Percentiles rank a stretch among this genome's conserved stretches.
Evolutionary conservation across 768 basidiomycete genomes (phyloP).

Genomic region (Hortiboletus campestris): DNA sequence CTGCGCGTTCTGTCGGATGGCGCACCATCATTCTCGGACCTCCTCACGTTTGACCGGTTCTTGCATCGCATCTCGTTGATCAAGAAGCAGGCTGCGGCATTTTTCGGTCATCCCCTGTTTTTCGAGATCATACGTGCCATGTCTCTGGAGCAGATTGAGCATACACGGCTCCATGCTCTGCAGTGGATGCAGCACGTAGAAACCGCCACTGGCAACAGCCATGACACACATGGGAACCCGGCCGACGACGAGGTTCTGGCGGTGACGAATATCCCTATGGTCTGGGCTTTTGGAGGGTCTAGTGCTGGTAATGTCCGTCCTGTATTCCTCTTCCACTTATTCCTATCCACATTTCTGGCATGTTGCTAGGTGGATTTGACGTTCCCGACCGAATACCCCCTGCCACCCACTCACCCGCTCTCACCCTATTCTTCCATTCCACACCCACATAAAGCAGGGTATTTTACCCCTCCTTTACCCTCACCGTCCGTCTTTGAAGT

Average conservation of each 20-base stretch:
- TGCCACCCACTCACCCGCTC: conserved; percentile 14
- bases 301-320: too few species aligned
- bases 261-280: background rate
- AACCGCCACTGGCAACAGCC: too few species aligned
- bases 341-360: too few species aligned
- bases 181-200: conserved; percentile 21
- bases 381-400: conserved; percentile 21
- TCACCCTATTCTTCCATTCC: conserved; percentile 16
- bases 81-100: conserved; percentile 34
- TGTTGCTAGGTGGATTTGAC: conserved; percentile 32
- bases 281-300: background rate
- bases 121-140: conserved; percentile 35
- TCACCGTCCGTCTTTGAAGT: background rate
- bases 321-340: background rate
- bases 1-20: background rate
- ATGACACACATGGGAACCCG: too few species aligned
- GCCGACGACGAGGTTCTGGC: background rate
- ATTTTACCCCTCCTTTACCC: background rate
- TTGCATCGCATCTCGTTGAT: background rate
- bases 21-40: too few species aligned
- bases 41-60: too few species aligned
- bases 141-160: conserved; percentile 10
- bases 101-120: conserved; percentile 45
- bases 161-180: too few species aligned
- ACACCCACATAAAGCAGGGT: conserved; percentile 11